Evolutionary conservation across 495 filamentous ascomycete species (phyloP), one percentile per base, ranked within the genome.

Genomic region (Daldinia decipiens): DNA sequence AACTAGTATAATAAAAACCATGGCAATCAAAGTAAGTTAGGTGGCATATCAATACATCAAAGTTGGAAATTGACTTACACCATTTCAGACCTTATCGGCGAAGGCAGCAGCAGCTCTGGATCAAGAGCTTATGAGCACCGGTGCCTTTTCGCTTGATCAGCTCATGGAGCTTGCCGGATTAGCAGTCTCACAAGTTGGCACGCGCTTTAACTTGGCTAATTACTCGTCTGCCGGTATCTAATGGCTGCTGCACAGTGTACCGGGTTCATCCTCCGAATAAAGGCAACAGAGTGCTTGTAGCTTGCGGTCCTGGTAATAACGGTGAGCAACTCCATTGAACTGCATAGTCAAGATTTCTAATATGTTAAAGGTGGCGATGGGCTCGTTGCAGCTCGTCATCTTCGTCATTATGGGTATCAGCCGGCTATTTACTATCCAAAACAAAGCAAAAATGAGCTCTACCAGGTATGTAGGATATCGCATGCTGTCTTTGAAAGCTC

Each of bases 81-180:
- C 13, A 40, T 52, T 19, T 4, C 59, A 97, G 94, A 95, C 93
- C 34, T 86, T 97, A 62, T 91, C 90, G 0, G 91, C 93, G 32
- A 93, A 94, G 79, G 92, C 93, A 73, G 95, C 95, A 3, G 90
- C 91, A 0, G 90, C 91, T 36, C 87, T 99, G 4, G 95, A 99
- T 78, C 88, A 91, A 78, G 95, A 99, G 72, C 89, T 99, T 45
- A 98, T 98, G 95, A 91, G 88, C 78, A 84, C 88, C 19, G 94
- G 96, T 3, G 95, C 91, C 21, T 99, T 94, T 82, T 97, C 93
- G 3, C 85, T 99, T 43, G 95, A 98, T 79, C 95, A 99, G 78
- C 83, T 99, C 58, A 99, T 99, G 95, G 95, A 99, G 76, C 82
- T 99, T 2, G 95, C 95, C 32, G 95, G 95, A 0, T 83, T 98